Conservation (phyloP, 208 protist genomes). For the Leishmania tropica region DNA sequence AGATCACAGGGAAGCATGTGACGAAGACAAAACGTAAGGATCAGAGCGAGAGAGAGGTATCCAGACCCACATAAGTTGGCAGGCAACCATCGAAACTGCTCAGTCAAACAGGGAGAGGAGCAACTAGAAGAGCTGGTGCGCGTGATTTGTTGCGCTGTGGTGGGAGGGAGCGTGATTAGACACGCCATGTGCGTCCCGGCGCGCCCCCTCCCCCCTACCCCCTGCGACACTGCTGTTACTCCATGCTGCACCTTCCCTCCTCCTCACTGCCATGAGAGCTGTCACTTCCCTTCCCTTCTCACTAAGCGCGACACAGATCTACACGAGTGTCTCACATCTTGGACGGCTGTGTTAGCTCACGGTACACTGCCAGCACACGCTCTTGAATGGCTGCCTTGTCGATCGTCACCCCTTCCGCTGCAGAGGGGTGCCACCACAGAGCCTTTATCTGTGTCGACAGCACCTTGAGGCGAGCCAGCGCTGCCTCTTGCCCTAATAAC, state of each 20-base stretch:
- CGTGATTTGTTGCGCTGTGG: neutral
- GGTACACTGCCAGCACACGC: slow-evolving; percentile 28
- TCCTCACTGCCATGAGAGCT: neutral
- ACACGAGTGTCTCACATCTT: slow-evolving; percentile 18
- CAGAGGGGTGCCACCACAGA: slow-evolving; percentile 30
- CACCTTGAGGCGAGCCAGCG: slow-evolving; percentile 24
- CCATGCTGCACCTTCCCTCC: neutral
- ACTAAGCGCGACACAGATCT: neutral
- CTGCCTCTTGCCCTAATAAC: slow-evolving; percentile 14
- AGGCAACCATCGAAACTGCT: neutral
- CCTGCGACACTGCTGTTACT: neutral
- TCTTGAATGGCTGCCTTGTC: slow-evolving; percentile 14
- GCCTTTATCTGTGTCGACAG: slow-evolving; percentile 32
- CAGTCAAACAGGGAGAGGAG: neutral
- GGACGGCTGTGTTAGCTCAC: slow-evolving; percentile 24
- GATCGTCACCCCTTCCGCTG: slow-evolving; percentile 5
- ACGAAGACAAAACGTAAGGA: neutral
- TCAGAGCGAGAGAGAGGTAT: neutral
- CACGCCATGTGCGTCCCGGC: neutral
- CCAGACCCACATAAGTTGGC: neutral
- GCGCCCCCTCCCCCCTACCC: neutral
- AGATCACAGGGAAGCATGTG: slow-evolving; percentile 7
- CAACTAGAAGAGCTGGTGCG: neutral
- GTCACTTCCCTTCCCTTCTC: neutral
- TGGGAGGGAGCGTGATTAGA: neutral